A percentile compares a stretch with the other conserved stretches of the same genome.
These are phyloP conservation scores for Aspergillus brunneoviolaceus DNA, from an alignment of 2,329 filamentous ascomycete genomes.

Conservation along the genomic window DNA sequence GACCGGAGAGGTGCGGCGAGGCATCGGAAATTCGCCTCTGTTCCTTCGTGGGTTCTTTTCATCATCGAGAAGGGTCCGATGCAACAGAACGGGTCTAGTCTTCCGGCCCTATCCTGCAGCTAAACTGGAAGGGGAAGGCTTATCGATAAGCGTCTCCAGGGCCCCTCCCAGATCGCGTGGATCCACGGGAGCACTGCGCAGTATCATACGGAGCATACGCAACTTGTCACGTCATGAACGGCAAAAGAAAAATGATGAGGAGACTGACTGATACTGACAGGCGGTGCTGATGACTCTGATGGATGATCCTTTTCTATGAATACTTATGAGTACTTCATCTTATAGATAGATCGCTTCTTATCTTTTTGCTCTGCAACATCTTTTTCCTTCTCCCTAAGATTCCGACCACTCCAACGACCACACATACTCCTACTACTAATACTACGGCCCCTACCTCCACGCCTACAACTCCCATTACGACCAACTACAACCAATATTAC, in stretches of 20 bases:
- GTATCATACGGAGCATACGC: conserved; percentile 28
- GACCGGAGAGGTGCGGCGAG: background rate
- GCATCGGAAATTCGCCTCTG: background rate
- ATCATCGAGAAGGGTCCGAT: conserved; percentile 19
- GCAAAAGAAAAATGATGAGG: background rate
- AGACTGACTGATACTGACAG: background rate
- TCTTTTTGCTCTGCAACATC: background rate
- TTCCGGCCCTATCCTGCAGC: conserved; percentile 13
- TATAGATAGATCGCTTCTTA: background rate
- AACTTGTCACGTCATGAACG: conserved; percentile 26
- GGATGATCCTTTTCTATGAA: background rate
- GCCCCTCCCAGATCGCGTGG: conserved; percentile 27
- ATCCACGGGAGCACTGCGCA: background rate
- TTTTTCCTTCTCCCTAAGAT: too few relatives aligned
- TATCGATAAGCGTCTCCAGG: conserved; percentile 22
- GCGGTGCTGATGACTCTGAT: background rate
- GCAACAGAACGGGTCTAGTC: conserved; percentile 22
- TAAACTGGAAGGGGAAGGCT: conserved; percentile 12
- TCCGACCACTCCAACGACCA: too few relatives aligned
- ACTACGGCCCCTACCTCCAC: too few relatives aligned
- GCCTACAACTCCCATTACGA: background rate
- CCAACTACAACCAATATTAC: background rate
- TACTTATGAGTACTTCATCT: too few relatives aligned
- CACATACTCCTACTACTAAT: background rate
- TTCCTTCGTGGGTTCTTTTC: conserved; percentile 8